Conservation (phyloP, 164 flowering plant species). For the Nymphaea colorata region DNA sequence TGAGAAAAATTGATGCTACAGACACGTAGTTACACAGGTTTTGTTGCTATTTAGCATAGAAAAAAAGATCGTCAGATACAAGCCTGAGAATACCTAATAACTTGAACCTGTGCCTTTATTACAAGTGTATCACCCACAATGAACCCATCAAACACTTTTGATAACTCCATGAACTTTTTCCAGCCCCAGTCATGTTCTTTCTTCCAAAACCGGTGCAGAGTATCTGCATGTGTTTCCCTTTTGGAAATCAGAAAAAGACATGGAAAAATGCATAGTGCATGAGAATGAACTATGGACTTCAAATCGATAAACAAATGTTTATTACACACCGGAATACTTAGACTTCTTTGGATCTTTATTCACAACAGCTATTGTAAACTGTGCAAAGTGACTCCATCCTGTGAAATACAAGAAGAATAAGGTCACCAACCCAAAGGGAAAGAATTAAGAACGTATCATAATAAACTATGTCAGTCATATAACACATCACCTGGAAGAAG, state of each 20-base stretch:
- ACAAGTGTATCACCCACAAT: conserved; percentile 75
- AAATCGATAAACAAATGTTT: neutral
- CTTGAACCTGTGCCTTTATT: conserved; percentile 97
- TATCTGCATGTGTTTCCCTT: conserved; percentile 37
- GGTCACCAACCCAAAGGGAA: neutral
- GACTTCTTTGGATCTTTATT: conserved; percentile 95
- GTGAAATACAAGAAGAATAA: conserved; percentile 7
- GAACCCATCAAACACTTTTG: conserved; percentile 86
- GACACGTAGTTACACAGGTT: neutral
- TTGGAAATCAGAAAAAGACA: no score
- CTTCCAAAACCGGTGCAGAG: conserved; percentile 89
- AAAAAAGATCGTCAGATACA: neutral
- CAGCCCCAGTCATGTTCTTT: conserved; percentile 99
- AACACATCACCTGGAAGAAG: conserved; percentile 79
- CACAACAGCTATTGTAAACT: conserved; percentile 91
- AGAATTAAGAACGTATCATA: conserved; percentile 2
- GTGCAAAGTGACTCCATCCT: conserved; percentile 99
- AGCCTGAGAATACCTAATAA: conserved; percentile 45
- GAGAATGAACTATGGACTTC: neutral
- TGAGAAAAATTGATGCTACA: no score
- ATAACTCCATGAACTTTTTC: conserved; percentile 96
- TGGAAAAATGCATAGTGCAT: no score
- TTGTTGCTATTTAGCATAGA: neutral
- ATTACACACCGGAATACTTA: conserved; percentile 73
- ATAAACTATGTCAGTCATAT: neutral